phyloP scores from a whole-genome alignment of 805 yeast genomes.

The Schwanniomyces pseudopolymorphus region DNA sequence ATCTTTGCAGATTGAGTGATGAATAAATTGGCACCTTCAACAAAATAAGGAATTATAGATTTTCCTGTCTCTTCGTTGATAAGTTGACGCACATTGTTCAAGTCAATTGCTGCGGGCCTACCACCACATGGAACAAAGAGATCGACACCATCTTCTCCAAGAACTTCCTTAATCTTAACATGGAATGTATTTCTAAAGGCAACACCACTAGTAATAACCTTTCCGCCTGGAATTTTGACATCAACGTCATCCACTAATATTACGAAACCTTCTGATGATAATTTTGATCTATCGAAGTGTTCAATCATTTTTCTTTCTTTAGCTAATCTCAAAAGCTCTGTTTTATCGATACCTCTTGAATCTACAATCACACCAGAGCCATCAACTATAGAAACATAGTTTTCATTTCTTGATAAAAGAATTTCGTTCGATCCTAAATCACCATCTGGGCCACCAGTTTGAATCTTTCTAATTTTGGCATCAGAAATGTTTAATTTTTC shows the following conservation, averaged over 20 bases:
- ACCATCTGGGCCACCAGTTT: constrained; percentile 99
- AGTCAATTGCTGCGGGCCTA: constrained; percentile 93
- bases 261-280: constrained; percentile 74
- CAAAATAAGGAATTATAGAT: constrained; percentile 78
- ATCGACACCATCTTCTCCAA: constrained; percentile 61
- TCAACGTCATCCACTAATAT: constrained; percentile 86
- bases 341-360: constrained; percentile 82
- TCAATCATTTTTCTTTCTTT: constrained; percentile 71
- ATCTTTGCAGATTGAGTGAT: constrained; percentile 93
- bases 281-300: constrained; percentile 61
- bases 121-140: constrained; percentile 99
- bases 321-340: constrained; percentile 79
- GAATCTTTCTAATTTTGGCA: constrained; percentile 68
- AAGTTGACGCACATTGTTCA: constrained; percentile 71
- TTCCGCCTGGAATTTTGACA: constrained; percentile 73
- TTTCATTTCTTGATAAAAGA: constrained; percentile 77
- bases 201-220: constrained; percentile 75
- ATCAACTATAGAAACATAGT: constrained; percentile 85
- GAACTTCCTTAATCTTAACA: constrained; percentile 62
- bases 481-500: constrained; percentile 68
- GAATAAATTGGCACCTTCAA: constrained; percentile 96
- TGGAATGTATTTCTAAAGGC: constrained; percentile 91
- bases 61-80: constrained; percentile 77
- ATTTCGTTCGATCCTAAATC: constrained; percentile 97
- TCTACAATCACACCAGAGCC: constrained; percentile 96